Evolutionary conservation across 495 filamentous ascomycete species (phyloP), one percentile per base, ranked within the genome.

Genomic region (Neurospora sp.): DNA sequence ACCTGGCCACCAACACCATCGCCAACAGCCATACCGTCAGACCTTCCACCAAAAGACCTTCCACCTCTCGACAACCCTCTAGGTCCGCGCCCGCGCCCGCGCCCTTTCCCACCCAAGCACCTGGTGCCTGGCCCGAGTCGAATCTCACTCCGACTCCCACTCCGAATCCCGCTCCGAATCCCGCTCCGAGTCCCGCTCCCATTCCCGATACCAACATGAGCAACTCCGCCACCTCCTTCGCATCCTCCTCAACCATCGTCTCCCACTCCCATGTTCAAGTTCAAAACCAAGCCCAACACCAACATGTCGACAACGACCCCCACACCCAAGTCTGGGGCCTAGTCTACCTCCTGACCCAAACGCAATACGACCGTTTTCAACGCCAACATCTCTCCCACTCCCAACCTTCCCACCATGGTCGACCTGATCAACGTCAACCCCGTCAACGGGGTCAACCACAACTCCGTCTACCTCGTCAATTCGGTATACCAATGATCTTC

Each of bases 301-400:
- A 54, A 54, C 10, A 60, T 7, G 20, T 7, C 10, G 27, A 16
- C 14, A 66, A 35, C 23, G 27, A 66, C 54, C 27, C 4, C 54
- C 12, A 18, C 20, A 9, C 27, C 27, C 54, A 80, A 31, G 82
- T 85, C 35, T 85, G 83, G 76, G 84, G 84, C 27, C 54, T 85
- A 3, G 66, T 85, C 5, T 86, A 84, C 69, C 76, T 73, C 27
- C 73, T 86, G 8, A 76, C 77, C 35, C 71, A 76, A 0, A 20
- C 69, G 4, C 6, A 80, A 76, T 74, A 83, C 84, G 66, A 80
- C 81, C 1, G 84, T 84, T 3, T 82, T 80, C 0, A 75, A 71
- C 44, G 82, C 83, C 39, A 78, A 83, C 71, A 80, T 6, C 54
- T 31, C 0, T 14, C 20, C 49, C 35, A 4, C 35, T 35, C 35